Evolutionary conservation across 306 rosid species (phyloP), one percentile per base, ranked within the genome.

Genomic region (Adenanthera pavonina): DNA sequence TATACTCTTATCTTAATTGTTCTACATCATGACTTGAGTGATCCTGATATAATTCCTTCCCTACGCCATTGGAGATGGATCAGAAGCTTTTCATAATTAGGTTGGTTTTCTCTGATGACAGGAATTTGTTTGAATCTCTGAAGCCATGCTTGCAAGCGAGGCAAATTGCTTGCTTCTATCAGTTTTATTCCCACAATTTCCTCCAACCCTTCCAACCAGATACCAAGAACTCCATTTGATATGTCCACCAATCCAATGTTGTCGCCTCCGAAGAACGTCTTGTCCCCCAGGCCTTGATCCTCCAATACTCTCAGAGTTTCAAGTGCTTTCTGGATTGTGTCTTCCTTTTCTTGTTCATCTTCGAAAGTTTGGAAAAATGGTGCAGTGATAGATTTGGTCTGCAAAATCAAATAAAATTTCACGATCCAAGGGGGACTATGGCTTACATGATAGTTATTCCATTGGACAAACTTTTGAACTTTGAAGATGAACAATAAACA

Each of bases 231-330:
- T 46, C 85, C 88, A 72, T 35, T 76, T 8, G 85, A 66, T 64
- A 85, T 54, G 77, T 85, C 82, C 43, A 77, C 80, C 1, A 85
- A 20, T 16, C 77, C 77, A 44, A 85, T 54, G 5, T 8, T 9
- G 43, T 81, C 41, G 9, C 81, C 84, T 4, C 78, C 59, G 25
- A 75, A 84, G 43, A 69, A 79, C 25, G 47, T 74, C 59, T 79
- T 79, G 52, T 69, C 48, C 3, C 65, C 73, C 4, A 85, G 78
- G 17, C 64, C 72, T 52, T 78, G 79, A 67, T 48, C 81, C 54
- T 85, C 88, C 9, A 78, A 30, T 33, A 83, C 47, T 61, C 41
- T 6, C n/a, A 81, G 77, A 53, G 71, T 30, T 49, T 85, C 75
- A 20, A 73, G 35, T 3, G 66, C 13, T 70, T 48, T 76, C 82